These are phyloP conservation scores for Chaetomium strumarium DNA, from an alignment of 2,329 filamentous ascomycete species.

Conservation along the genomic window DNA sequence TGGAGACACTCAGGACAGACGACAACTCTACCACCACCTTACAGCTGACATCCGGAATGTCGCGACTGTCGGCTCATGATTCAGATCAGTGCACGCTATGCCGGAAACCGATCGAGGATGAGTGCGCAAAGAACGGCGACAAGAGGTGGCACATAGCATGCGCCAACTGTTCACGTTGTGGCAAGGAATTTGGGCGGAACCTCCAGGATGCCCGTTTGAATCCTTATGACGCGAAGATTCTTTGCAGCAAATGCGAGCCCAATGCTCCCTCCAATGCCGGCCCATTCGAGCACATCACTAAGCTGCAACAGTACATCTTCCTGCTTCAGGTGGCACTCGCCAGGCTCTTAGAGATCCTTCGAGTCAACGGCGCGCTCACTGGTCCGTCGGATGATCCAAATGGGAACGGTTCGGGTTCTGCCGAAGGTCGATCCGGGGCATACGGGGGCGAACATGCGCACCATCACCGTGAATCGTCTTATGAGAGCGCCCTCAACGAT, in stretches of 20 bases:
- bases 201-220: slow-evolving; percentile 68
- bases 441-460: slow-evolving; percentile 57
- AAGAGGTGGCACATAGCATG: slow-evolving; percentile 81
- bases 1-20: slow-evolving; percentile 70
- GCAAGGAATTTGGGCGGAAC: slow-evolving; percentile 59
- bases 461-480: slow-evolving; percentile 65
- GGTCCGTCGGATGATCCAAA: slow-evolving; percentile 64
- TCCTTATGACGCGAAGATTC: slow-evolving; percentile 59
- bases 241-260: slow-evolving; percentile 63
- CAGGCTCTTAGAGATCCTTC: slow-evolving; percentile 77
- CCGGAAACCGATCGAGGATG: slow-evolving; percentile 86
- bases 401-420: slow-evolving; percentile 59
- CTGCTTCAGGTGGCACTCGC: slow-evolving; percentile 87
- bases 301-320: slow-evolving; percentile 92
- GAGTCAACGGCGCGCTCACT: slow-evolving; percentile 73
- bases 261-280: slow-evolving; percentile 46
- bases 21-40: slow-evolving; percentile 51
- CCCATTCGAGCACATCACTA: slow-evolving; percentile 69
- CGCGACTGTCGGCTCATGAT: slow-evolving; percentile 63
- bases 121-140: slow-evolving; percentile 71
- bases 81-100: slow-evolving; percentile 83
- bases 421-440: slow-evolving; percentile 66
- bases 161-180: slow-evolving; percentile 65
- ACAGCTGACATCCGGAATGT: slow-evolving; percentile 60
- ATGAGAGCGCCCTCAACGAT: slow-evolving; percentile 94